phyloP scores from a whole-genome alignment of 164 flowering plant species.

The Litsea cubeba region DNA sequence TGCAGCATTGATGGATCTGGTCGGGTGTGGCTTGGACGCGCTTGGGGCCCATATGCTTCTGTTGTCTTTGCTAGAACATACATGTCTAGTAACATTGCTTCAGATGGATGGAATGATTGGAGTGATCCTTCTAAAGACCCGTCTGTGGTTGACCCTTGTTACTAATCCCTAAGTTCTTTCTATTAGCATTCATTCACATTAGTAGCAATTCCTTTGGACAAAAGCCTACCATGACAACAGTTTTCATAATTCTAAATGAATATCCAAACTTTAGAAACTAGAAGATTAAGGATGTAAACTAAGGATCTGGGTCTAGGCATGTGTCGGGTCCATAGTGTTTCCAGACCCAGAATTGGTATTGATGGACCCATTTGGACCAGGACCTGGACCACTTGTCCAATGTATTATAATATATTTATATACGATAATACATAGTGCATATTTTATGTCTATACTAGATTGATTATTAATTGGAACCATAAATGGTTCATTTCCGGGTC shows the following conservation, averaged over 20 bases:
- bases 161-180: neutral
- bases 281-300: neutral
- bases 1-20: conserved; percentile 65
- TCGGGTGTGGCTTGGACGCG: conserved; percentile 69
- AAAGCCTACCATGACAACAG: neutral
- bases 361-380: no score
- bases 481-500: neutral
- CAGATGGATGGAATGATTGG: conserved; percentile 62
- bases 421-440: no score
- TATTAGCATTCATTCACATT: neutral
- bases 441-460: no score
- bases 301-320: neutral
- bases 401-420: no score
- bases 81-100: conserved; percentile 55
- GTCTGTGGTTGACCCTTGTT: conserved; percentile 28
- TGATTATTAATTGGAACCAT: no score
- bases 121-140: conserved; percentile 40
- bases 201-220: neutral
- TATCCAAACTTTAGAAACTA: neutral
- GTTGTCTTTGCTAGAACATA: conserved; percentile 59
- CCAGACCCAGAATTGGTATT: no score
- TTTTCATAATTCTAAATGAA: neutral
- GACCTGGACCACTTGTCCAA: no score
- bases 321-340: no score
- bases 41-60: conserved; percentile 71